These are phyloP conservation scores for Amanita molliuscula DNA, from an alignment of 768 basidiomycete species.

Conservation along the genomic window DNA sequence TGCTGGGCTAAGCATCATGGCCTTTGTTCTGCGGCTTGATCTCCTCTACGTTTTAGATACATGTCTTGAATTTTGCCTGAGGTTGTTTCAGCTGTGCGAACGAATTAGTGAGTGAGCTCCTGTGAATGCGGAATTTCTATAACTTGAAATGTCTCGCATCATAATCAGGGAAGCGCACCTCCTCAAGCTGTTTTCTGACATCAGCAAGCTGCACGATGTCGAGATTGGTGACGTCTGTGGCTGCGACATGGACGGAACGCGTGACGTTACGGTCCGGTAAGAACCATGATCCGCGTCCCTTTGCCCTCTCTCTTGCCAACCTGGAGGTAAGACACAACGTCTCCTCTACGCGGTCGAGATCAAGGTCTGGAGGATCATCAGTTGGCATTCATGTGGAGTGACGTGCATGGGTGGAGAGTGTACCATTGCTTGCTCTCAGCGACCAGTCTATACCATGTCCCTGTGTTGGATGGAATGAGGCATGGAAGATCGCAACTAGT, in stretches of 20 bases:
- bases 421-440: constrained; percentile 59
- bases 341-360: constrained; percentile 64
- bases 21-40: constrained; percentile 63
- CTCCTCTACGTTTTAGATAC: constrained; percentile 71
- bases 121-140: constrained; percentile 17
- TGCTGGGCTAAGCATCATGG: constrained; percentile 13
- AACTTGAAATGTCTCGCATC: too few relatives aligned
- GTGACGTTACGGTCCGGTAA: too few relatives aligned
- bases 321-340: too few relatives aligned
- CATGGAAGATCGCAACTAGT: constrained; percentile 74
- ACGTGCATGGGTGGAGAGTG: constrained; percentile 6
- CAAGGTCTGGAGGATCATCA: constrained; percentile 35
- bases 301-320: too few relatives aligned
- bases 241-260: constrained; percentile 13
- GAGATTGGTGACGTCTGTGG: constrained; percentile 69
- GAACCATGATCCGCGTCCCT: too few relatives aligned
- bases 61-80: constrained; percentile 84
- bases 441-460: constrained; percentile 79
- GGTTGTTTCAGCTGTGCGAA: constrained; percentile 90
- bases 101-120: constrained; percentile 88
- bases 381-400: neutral
- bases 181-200: constrained; percentile 86
- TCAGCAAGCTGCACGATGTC: constrained; percentile 81
- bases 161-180: constrained; percentile 35
- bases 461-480: constrained; percentile 76